Evolutionary conservation across 805 yeast species (phyloP), one percentile per base, ranked within the genome.

Genomic region (Wickerhamomyces queroliae): DNA sequence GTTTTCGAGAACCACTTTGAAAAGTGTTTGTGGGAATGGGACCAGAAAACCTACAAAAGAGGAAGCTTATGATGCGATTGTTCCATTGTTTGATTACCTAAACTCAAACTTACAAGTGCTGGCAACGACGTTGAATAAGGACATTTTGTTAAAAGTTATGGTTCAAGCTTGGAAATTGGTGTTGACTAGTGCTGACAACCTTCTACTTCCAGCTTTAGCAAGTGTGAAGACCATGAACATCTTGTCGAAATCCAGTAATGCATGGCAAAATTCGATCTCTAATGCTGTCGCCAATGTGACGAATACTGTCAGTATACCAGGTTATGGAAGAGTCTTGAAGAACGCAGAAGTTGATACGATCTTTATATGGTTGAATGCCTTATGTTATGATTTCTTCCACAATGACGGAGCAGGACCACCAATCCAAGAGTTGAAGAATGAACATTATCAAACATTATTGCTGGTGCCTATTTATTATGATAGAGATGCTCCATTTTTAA

Each of bases 341-440:
- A 62, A 64, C 22, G 64, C 61, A 18, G 95, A 88, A 52, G 62
- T 83, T 23, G 87, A 80, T 37, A 74, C 81, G 2, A 74, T 85
- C 0, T 79, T 80, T 45, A 66, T 74, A 1, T 87, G 95, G 95
- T 57, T 88, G 18, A 64, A 74, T 35, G 66, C 72, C 6, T 58
- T 83, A n/a, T 73, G 87, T 38, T 57, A 73, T 35, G 90, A 80
- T 42, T 87, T 86, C 55, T 87, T 88, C 62, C 78, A 87, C 56
- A 80, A 84, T 51, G 80, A 74, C 33, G 95, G 95, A 0, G 81
- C 80, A 25, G 95, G 95, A 0, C 93, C 93, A 0, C 73, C 87
- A 1, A 48, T 85, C 23, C 77, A 73, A 44, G 74, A 73, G 7
- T 62, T 87, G 50, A 80, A 79, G 44, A 74, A 76, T 41, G 74